Evolutionary conservation across 2,329 filamentous ascomycete genomes (phyloP).

Genomic region (Botryotinia convoluta): DNA sequence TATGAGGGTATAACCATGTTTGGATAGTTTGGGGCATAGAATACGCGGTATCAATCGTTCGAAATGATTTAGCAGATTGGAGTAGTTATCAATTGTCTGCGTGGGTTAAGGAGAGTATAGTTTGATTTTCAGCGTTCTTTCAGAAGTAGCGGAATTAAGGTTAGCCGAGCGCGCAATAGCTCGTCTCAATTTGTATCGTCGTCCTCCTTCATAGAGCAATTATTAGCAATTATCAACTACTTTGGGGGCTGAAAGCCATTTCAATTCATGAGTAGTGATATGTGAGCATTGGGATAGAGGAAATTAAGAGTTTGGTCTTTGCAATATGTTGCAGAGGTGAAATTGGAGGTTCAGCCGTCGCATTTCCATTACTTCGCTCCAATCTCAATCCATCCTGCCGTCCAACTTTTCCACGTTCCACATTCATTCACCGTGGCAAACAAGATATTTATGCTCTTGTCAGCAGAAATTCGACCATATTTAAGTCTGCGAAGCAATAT

Average conservation of each 20-base stretch:
- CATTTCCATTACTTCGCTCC: constrained; percentile 17
- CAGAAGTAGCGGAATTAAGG: constrained; percentile 27
- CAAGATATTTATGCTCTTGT: constrained; percentile 30
- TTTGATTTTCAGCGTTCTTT: constrained; percentile 20
- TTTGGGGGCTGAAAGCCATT: constrained; percentile 28
- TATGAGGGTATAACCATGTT: background rate
- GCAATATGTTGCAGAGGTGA: constrained; percentile 31
- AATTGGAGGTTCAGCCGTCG: constrained; percentile 21
- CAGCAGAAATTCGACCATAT: constrained; percentile 11
- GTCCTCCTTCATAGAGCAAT: constrained; percentile 34
- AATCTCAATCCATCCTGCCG: constrained; percentile 12
- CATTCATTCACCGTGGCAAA: constrained; percentile 26
- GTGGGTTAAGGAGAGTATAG: constrained; percentile 16
- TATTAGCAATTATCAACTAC: constrained; percentile 32
- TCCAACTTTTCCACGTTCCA: constrained; percentile 21
- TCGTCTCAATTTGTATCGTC: constrained; percentile 28
- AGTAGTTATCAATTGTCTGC: constrained; percentile 19
- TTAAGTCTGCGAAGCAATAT: constrained; percentile 3
- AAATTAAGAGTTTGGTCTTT: constrained; percentile 19
- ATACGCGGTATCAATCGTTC: background rate
- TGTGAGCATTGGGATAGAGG: constrained; percentile 25
- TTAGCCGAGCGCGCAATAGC: constrained; percentile 21
- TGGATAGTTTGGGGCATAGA: background rate
- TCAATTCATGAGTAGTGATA: constrained; percentile 32
- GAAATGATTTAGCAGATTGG: constrained; percentile 11